A percentile compares a stretch with the other conserved stretches of the same genome.
Evolutionary conservation across 139 green algal genomes (phyloP).

Genomic region (Tetradesmus obliquus): DNA sequence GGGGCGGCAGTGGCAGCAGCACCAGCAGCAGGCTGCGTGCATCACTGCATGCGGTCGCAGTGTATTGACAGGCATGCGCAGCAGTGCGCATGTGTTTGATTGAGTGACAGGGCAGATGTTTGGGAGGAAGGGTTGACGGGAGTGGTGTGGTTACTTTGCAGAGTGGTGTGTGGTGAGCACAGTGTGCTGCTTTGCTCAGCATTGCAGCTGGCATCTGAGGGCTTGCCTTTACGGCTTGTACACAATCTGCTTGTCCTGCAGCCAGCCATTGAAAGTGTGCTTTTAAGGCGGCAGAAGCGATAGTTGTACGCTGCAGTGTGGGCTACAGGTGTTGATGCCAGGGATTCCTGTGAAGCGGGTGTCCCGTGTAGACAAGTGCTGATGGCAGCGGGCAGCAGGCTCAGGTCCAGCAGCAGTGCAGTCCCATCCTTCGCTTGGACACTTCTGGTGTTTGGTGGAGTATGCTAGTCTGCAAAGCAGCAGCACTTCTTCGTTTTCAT

Average conservation of each 20-base stretch:
- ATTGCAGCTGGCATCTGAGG: not conserved
- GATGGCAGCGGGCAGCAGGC: no score
- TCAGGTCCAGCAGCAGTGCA: no score
- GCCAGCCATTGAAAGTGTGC: not conserved
- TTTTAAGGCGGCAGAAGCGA: not conserved
- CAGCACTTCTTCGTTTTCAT: no score
- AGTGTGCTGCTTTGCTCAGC: slow-evolving; percentile 17
- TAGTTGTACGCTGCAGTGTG: no score
- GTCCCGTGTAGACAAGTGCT: no score
- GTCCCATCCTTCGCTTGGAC: not conserved
- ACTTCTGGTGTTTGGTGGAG: not conserved
- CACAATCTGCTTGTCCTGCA: not conserved
- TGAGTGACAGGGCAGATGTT: not conserved
- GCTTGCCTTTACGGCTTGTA: not conserved
- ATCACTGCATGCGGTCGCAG: not conserved
- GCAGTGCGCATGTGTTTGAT: not conserved
- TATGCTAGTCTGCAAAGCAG: not conserved
- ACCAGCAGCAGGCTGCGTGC: not conserved
- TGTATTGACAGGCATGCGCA: not conserved
- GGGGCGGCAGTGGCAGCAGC: not conserved
- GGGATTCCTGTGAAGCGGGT: no score
- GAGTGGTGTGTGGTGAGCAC: not conserved
- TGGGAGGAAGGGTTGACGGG: not conserved
- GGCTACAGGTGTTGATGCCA: no score
- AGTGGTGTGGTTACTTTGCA: not conserved